Base-by-base conservation (phyloP, 2,329 filamentous ascomycete species). In the Cladosporium sp. region DNA sequence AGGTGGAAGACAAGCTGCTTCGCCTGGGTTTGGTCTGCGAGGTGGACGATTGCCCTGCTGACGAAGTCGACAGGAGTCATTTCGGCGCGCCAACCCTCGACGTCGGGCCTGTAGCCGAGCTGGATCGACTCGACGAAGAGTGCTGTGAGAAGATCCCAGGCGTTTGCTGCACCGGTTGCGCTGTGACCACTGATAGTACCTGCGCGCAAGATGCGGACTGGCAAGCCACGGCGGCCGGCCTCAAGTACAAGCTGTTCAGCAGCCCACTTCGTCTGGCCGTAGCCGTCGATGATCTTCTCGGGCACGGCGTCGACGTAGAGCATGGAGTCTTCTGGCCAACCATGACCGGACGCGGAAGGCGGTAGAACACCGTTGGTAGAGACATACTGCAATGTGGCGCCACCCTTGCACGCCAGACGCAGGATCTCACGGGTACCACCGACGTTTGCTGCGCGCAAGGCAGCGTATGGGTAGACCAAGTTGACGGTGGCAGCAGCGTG, bases 61-160 rank as follows among this genome's bases (percentile, higher is more conserved):
- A 90, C 85, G 60, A 88, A 90, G 67, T 92, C 86, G 12, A 89
- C 87, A 0, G 87, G 86, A 0, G 87, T 90, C 86, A 91, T 91
- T 69, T 92, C 87, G 1, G 85, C 79, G 43, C 83, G 80, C 87
- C 87, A 92, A 36, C 82, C 82, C 43, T 84, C 76, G 3, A 90
- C 82, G 47, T 86, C 77, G 0, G 87, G 86, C 1, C 79, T 79
- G 57, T 79, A 78, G 5, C 86, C 86, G 3, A 91, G 74, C 46
- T 85, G 82, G 32, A 91, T 75, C 0, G 86, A 90, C 63, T 91
- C 87, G 1, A 90, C 84, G 20, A 91, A 77, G 50, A 92, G 66
- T 0, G 87, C 86, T 46, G 84, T 88, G 39, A 92, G 72, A 16
- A 92, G 70, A 74, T 92, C 87, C 72, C 83, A 91, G 0, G 85